Conservation (phyloP, 331 rosid species). For the Cydonia oblonga region DNA sequence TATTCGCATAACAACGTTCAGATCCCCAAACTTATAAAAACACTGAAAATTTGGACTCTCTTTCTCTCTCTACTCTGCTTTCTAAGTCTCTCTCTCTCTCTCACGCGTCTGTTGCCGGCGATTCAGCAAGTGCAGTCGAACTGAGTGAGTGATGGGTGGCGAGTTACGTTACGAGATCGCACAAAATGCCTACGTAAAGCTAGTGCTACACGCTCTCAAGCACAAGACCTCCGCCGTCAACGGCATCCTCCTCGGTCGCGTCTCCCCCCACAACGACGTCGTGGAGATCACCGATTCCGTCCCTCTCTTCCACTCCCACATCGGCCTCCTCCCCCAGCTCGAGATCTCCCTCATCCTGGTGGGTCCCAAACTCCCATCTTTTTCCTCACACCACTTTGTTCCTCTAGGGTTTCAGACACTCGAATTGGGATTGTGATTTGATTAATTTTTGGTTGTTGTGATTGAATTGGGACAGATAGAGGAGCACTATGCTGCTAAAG, state of each 20-base stretch:
- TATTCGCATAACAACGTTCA: not conserved
- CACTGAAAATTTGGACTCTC: not conserved
- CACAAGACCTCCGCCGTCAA: constrained; percentile 43
- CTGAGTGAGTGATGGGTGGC: constrained; percentile 47
- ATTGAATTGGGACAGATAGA: constrained; percentile 52
- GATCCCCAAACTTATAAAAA: not conserved
- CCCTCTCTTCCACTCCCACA: constrained; percentile 86
- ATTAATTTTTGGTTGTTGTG: not conserved
- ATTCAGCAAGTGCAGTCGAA: not conserved
- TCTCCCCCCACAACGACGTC: constrained; percentile 51
- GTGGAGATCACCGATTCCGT: constrained; percentile 76
- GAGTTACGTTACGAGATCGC: constrained; percentile 65
- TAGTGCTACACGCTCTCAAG: too few species aligned
- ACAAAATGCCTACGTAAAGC: constrained; percentile 14
- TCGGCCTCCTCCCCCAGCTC: constrained; percentile 89
- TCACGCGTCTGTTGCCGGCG: constrained; percentile 1
- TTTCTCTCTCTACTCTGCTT: not conserved
- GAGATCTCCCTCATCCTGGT: constrained; percentile 94
- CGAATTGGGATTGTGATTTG: not conserved
- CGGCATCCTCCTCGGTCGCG: constrained; percentile 76
- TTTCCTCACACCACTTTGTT: not conserved
- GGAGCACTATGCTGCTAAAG: constrained; percentile 63
- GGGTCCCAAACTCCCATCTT: not conserved
- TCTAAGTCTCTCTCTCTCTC: not conserved
- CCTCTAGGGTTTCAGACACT: not conserved